These are phyloP conservation scores for Neurospora sp. DNA, from an alignment of 2,329 filamentous ascomycete species.

Conservation along the genomic window DNA sequence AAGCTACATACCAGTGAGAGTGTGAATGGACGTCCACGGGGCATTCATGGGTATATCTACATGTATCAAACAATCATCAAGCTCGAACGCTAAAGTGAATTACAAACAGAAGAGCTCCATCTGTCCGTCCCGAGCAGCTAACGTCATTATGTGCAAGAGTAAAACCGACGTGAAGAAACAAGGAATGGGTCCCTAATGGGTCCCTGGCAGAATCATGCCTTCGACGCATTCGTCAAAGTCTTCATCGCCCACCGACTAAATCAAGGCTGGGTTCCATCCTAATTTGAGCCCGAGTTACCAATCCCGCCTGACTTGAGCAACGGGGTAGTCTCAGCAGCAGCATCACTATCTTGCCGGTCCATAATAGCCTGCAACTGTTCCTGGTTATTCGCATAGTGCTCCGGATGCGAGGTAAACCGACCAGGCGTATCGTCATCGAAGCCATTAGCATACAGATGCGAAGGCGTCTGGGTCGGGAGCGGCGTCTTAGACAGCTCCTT, in stretches of 20 bases:
- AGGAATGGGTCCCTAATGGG: background rate
- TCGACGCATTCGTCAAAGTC: background rate
- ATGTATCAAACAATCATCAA: background rate
- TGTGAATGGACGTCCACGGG: background rate
- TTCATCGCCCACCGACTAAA: background rate
- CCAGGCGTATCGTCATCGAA: slow-evolving; percentile 41
- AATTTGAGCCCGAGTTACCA: slow-evolving; percentile 31
- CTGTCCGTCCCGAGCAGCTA: background rate
- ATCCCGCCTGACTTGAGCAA: slow-evolving; percentile 40
- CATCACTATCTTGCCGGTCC: slow-evolving; percentile 41
- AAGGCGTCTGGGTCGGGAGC: slow-evolving; percentile 20
- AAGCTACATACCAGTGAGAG: background rate
- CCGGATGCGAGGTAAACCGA: slow-evolving; percentile 41
- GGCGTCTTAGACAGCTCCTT: background rate
- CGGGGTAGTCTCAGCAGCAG: slow-evolving; percentile 39
- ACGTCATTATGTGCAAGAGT: background rate
- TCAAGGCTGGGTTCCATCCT: slow-evolving; percentile 16
- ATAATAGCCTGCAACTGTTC: slow-evolving; percentile 40
- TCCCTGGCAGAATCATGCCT: background rate
- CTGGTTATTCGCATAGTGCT: slow-evolving; percentile 40
- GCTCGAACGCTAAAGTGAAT: background rate
- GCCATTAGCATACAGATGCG: slow-evolving; percentile 26
- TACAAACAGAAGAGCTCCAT: background rate
- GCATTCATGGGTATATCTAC: background rate
- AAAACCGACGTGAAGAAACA: background rate